Percentiles rank a stretch among this genome's conserved stretches.
These are phyloP conservation scores for Gardenia jasminoides DNA, from an alignment of 257 asterid species.

Conservation along the genomic window DNA sequence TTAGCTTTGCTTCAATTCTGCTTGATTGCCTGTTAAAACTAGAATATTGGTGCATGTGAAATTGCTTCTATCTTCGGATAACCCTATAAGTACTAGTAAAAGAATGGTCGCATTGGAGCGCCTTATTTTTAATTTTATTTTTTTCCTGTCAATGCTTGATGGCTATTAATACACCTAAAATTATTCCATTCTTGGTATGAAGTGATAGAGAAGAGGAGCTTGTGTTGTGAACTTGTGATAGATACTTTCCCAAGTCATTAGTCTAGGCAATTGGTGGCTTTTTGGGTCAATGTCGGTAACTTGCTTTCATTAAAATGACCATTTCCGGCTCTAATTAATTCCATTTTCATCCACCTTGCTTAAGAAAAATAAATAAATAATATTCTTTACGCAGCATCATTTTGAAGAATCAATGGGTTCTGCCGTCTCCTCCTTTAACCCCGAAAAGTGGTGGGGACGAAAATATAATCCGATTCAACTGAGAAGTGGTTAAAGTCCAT, in stretches of 20 bases:
- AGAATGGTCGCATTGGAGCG: not conserved
- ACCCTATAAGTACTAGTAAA: not conserved
- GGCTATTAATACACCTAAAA: slow-evolving; percentile 17
- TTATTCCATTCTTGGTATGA: slow-evolving; percentile 3
- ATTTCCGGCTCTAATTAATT: slow-evolving; percentile 1
- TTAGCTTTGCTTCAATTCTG: not conserved
- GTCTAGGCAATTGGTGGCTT: slow-evolving; percentile 19
- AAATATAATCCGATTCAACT: not conserved
- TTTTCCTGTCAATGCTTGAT: not conserved
- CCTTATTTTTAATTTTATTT: too few species aligned
- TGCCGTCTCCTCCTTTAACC: too few species aligned
- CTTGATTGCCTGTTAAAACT: not conserved
- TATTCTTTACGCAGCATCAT: not conserved
- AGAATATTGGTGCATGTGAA: not conserved
- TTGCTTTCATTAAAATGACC: slow-evolving; percentile 19
- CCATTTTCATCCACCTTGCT: not conserved
- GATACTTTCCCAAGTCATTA: not conserved
- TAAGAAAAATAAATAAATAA: not conserved
- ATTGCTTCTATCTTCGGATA: not conserved
- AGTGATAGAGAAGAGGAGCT: slow-evolving; percentile 2
- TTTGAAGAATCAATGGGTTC: not conserved
- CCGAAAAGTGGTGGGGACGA: not conserved
- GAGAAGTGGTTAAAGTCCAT: not conserved
- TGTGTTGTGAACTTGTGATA: not conserved
- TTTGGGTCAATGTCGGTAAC: slow-evolving; percentile 23